Evolutionary conservation across 1,139 yeast species (phyloP).

Genomic region (Yamadazyma kanchanaburiensis): DNA sequence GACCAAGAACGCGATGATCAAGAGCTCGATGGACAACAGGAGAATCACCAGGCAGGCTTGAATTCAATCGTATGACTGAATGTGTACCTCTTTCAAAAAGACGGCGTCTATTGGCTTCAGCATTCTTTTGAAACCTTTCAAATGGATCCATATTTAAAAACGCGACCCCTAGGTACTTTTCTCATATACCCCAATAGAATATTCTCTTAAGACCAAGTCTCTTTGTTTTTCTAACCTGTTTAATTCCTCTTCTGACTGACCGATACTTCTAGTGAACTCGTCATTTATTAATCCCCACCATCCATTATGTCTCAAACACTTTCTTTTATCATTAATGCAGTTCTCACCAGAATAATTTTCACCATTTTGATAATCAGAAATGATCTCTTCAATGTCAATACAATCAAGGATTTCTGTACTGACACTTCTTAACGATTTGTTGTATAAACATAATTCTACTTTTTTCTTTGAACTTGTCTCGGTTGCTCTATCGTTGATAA

Average conservation of each 20-base stretch:
- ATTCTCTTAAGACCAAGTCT: constrained; percentile 10
- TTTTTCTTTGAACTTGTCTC: constrained; percentile 20
- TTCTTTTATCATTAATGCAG: constrained; percentile 62
- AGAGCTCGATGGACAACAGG: too few species aligned
- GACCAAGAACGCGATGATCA: too few species aligned
- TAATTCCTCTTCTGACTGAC: constrained; percentile 18
- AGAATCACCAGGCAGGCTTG: too few species aligned
- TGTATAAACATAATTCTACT: constrained; percentile 13
- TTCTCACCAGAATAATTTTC: constrained; percentile 20
- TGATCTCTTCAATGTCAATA: constrained; percentile 11
- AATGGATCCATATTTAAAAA: constrained; percentile 8
- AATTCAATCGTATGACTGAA: neutral
- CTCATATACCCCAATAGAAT: constrained; percentile 13
- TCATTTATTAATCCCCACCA: constrained; percentile 61
- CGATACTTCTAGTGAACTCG: constrained; percentile 30
- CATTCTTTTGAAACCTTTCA: constrained; percentile 5
- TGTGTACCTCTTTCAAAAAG: neutral
- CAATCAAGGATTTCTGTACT: constrained; percentile 6
- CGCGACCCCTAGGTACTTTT: constrained; percentile 1
- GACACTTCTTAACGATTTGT: constrained; percentile 8
- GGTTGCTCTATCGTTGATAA: constrained; percentile 32
- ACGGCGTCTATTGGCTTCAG: constrained; percentile 4
- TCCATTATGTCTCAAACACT: constrained; percentile 63
- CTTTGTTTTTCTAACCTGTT: constrained; percentile 6
- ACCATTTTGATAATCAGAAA: constrained; percentile 12